Evolutionary conservation across 805 yeast genomes (phyloP), one percentile per base, ranked within the genome.

Genomic region (Kazachstania bromeliacearum): DNA sequence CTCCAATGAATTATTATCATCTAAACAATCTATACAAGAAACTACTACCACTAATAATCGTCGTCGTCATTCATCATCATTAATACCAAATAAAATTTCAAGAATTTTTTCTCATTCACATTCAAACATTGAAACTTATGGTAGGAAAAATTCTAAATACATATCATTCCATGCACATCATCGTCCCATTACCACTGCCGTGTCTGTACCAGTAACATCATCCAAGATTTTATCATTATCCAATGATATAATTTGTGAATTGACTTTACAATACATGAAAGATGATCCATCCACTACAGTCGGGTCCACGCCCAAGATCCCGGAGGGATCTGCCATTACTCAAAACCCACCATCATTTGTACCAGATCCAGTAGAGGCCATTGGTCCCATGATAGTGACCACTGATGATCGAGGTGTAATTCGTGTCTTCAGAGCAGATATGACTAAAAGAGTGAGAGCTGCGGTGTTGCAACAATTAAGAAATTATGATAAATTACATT

Each of bases 131-230:
- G 31, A 35, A n/a, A 14, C 31, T 7, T 10, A 15, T 17, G 30
- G 31, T 2, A 36, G 36, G 16, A 45, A 39, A 15, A 76, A 81
- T 50, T 66, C 66, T 29, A 73, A 75, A 40, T 81, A 79, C 55
- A 66, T 79, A 2, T 67, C 82, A 4, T 80, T 85, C 53, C 89
- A 81, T 60, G 85, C 92, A 0, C 87, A 83, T 57, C 77, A 75
- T 50, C 62, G 78, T 1, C 70, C 74, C 24, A 83, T 85, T 23
- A 87, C 89, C 28, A 75, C 72, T 26, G 88, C 95, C 0, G 49
- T 75, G 0, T 73, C 85, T 59, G 95, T 94, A 1, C 95, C 96
- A 0, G 61, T 71, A 14, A 64, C 66, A 4, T 80, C 95, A 0
- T 66, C 72, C 33, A 76, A 74, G 43, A 61, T 79, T 10, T 56